These are phyloP conservation scores for Phytophthora sp. DNA, from an alignment of 352 stramenopile genomes.

Conservation along the genomic window DNA sequence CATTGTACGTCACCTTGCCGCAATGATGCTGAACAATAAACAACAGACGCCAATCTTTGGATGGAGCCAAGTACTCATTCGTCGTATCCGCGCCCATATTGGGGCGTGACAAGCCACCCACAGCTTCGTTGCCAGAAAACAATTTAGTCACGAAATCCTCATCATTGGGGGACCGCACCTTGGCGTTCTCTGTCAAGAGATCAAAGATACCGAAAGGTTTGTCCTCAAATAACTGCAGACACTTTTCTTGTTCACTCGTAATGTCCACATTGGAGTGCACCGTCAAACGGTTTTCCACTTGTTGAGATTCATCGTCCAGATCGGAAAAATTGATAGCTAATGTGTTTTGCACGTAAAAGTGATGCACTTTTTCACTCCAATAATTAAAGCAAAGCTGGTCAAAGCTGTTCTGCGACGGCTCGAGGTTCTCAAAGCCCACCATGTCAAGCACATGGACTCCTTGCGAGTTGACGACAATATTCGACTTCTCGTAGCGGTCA, in stretches of 20 bases:
- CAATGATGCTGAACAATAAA: conserved; percentile 80
- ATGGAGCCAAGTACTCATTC: conserved; percentile 70
- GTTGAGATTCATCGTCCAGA: conserved; percentile 64
- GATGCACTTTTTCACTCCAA: conserved; percentile 86
- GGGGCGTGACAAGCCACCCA: conserved; percentile 53
- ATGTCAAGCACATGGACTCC: conserved; percentile 85
- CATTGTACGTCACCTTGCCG: conserved; percentile 80
- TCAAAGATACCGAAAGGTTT: conserved; percentile 78
- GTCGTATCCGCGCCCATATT: conserved; percentile 63
- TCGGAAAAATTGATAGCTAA: conserved; percentile 66
- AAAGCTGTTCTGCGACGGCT: conserved; percentile 69
- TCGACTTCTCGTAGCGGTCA: conserved; percentile 84
- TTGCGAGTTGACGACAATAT: conserved; percentile 82
- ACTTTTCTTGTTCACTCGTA: conserved; percentile 63
- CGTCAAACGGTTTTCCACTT: conserved; percentile 67
- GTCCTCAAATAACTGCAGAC: conserved; percentile 74
- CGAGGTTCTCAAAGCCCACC: conserved; percentile 75
- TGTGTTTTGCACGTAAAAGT: conserved; percentile 83
- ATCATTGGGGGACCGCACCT: conserved; percentile 68
- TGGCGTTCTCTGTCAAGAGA: conserved; percentile 71
- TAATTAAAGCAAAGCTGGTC: conserved; percentile 87
- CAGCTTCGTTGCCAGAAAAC: conserved; percentile 71
- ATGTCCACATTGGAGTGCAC: conserved; percentile 62
- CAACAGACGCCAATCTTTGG: conserved; percentile 77
- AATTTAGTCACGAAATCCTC: conserved; percentile 85